Evolutionary conservation across 2,329 filamentous ascomycete genomes (phyloP).

Genomic region (Raffaelea ambrosiae): DNA sequence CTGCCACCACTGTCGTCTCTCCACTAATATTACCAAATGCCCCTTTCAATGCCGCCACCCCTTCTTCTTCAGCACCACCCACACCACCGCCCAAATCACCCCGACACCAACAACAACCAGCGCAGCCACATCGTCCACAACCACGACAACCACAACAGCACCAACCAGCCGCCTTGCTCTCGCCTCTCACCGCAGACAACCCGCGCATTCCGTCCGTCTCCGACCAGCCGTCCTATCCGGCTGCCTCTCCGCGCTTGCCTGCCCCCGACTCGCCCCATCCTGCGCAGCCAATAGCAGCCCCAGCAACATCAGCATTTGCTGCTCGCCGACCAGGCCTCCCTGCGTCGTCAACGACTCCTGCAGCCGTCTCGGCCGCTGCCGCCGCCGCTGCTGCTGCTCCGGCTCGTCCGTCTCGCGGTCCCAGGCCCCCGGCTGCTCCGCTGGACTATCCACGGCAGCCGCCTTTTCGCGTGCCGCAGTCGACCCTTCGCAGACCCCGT

Average conservation of each 20-base stretch:
- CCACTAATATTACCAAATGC: constrained; percentile 1
- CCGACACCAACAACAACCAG: constrained; percentile 1
- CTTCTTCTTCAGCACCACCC: background rate
- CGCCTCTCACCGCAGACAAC: background rate
- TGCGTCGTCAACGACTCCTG: constrained; percentile 6
- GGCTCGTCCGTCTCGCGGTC: background rate
- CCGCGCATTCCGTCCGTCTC: constrained; percentile 17
- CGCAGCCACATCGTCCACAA: constrained; percentile 3
- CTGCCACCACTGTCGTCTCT: background rate
- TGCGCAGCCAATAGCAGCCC: no score
- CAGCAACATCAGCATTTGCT: no score
- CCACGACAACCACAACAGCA: no score
- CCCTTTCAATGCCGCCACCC: background rate
- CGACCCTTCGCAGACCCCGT: constrained; percentile 38
- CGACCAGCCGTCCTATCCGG: constrained; percentile 24
- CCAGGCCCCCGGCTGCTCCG: constrained; percentile 10
- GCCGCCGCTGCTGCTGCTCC: background rate
- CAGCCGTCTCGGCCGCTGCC: background rate
- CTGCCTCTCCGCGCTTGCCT: constrained; percentile 13
- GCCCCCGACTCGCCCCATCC: no score
- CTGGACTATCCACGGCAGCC: constrained; percentile 20
- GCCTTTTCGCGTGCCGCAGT: constrained; percentile 35
- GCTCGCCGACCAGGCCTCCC: no score
- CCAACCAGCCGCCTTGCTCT: no score
- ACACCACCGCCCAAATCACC: background rate